phyloP scores from a whole-genome alignment of 2,329 filamentous ascomycete genomes.

The Sporothrix protearum region DNA sequence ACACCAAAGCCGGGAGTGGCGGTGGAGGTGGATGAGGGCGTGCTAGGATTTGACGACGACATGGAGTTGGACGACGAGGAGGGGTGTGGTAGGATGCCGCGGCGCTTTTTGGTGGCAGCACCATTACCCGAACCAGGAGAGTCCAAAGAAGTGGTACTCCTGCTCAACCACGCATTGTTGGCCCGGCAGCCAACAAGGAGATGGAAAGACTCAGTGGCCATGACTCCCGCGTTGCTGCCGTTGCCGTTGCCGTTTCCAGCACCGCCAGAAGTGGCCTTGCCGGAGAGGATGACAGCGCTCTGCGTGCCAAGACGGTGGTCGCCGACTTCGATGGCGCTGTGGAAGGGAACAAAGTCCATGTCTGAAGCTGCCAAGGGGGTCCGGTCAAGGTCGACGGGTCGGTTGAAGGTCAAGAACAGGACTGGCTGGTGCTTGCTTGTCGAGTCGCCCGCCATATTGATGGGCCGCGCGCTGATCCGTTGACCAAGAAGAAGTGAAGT shows the following conservation, averaged over 20 bases:
- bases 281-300: conserved; percentile 14
- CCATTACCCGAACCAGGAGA: background rate
- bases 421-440: background rate
- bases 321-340: conserved; percentile 21
- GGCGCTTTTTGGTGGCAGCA: background rate
- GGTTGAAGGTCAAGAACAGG: conserved; percentile 21
- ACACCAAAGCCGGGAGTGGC: background rate
- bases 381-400: conserved; percentile 19
- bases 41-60: background rate
- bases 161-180: background rate
- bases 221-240: background rate
- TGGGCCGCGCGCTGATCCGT: background rate
- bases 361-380: background rate
- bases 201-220: background rate
- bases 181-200: conserved; percentile 14
- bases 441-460: background rate
- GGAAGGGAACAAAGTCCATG: conserved; percentile 21
- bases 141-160: background rate
- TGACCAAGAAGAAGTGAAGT: background rate
- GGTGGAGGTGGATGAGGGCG: background rate
- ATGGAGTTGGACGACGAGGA: background rate
- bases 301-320: background rate
- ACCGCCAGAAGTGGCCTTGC: background rate
- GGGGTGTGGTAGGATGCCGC: background rate
- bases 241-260: background rate